A percentile compares a stretch with the other conserved stretches of the same genome.
Conservation (phyloP, 2,329 filamentous ascomycete species). For the Sporothrix pallida region DNA sequence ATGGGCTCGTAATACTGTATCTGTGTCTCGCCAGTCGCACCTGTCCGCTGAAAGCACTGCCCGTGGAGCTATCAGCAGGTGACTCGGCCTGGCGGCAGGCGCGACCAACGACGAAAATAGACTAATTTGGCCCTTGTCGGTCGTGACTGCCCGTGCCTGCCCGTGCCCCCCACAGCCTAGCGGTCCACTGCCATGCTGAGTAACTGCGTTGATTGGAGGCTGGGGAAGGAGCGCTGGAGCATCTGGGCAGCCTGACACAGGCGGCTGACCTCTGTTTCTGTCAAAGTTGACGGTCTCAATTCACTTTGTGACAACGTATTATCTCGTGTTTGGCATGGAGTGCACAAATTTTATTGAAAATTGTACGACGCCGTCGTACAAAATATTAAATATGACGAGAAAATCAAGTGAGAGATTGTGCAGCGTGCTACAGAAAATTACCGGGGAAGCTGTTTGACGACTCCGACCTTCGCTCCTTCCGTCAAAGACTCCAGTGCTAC, state of each 20-base stretch:
- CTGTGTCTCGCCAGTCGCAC: neutral
- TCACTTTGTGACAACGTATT: neutral
- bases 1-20: slow-evolving; percentile 21
- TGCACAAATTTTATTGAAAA: too few relatives aligned
- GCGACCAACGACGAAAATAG: slow-evolving; percentile 15
- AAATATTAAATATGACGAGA: neutral
- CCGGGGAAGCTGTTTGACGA: neutral
- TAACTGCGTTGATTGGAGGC: slow-evolving; percentile 13
- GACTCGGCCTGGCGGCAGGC: slow-evolving; percentile 7
- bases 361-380: too few relatives aligned
- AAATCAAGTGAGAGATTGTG: too few relatives aligned
- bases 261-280: neutral
- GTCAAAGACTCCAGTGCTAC: neutral
- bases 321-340: neutral
- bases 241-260: neutral
- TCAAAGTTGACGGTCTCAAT: neutral
- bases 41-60: neutral
- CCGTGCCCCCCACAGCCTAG: slow-evolving; percentile 16
- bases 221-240: slow-evolving; percentile 1
- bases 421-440: neutral
- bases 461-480: slow-evolving; percentile 19
- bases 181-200: neutral
- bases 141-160: slow-evolving; percentile 20
- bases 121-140: slow-evolving; percentile 8
- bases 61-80: slow-evolving; percentile 20